Base-by-base conservation (phyloP, 1,284 basidiomycete genomes). In the Megacollybia platyphylla region DNA sequence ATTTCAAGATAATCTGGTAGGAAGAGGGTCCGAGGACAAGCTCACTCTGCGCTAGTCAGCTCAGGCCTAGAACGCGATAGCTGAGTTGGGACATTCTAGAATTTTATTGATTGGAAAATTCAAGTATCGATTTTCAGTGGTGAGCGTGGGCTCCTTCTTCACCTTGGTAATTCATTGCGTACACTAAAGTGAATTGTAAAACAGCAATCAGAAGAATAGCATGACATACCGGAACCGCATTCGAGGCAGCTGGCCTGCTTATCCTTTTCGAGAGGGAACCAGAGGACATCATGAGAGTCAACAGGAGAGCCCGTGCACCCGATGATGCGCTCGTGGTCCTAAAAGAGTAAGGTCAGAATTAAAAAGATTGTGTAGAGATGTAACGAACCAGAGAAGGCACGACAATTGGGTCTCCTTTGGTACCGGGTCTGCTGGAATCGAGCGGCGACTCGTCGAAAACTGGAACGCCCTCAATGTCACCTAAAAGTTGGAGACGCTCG, bases 291-390 rank as follows among this genome's bases (percentile, higher is more conserved):
- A 63, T 94, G 91, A 34, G 89, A 92, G 64, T 96, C 91, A 40
- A 84, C 87, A 20, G 91, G 91, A 56, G 72, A 78, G 46, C 90
- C 91, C 40, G 92, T 92, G 73, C 92, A 96, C 45, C 91, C 91
- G 56, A 96, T 68, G 48, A 87, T 73, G 52, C 91, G 87, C 51
- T 80, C 76, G 43, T 72, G 68, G 54, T 81, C 80, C 90, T 94
- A 51, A 34, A 41, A 20, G 44, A 39, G n/a, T 42, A 44, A 42
- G 24, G 34, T 40, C 45, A 43, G 43, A 26, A 10, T 8, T 13
- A 31, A 35, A 37, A 28, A 50, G 24, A 40, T 34, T 29, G 7
- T 39, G 29, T 38, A 48, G 51, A 46, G 45, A 36, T 41, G 41
- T 34, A 37, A 75, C 89, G 61, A 54, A 96, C 94, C 61, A 83